phyloP scores from a whole-genome alignment of 2,329 filamentous ascomycete species.

The Trichoderma sp. region DNA sequence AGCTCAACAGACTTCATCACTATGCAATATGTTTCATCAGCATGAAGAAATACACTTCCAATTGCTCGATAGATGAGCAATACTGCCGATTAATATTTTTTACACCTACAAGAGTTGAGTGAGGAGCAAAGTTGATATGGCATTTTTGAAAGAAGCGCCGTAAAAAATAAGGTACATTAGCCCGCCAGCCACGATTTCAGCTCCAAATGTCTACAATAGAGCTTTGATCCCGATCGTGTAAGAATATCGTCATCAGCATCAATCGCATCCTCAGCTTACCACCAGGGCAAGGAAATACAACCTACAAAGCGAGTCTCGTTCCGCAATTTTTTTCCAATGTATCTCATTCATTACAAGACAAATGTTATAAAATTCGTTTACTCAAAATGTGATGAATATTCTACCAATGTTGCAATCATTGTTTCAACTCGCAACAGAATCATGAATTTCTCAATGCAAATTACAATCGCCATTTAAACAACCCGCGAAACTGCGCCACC shows the following conservation, averaged over 20 bases:
- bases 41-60: neutral
- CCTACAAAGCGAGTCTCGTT: neutral
- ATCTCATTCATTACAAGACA: neutral
- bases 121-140: neutral
- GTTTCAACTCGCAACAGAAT: neutral
- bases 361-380: neutral
- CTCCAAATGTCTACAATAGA: neutral
- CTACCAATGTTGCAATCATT: neutral
- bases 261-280: neutral
- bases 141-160: neutral
- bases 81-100: too few species aligned
- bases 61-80: neutral
- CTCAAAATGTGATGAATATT: neutral
- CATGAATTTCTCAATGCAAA: neutral
- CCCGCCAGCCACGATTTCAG: slow-evolving; percentile 5
- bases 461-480: neutral
- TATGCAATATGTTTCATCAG: neutral
- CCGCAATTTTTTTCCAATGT: too few species aligned
- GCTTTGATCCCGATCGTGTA: neutral
- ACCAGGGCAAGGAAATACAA: too few species aligned
- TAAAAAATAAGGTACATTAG: neutral
- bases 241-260: neutral
- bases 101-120: neutral
- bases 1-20: neutral
- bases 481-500: neutral